Evolutionary conservation across 768 basidiomycete genomes (phyloP).

Genomic region (Tricholoma sp.): DNA sequence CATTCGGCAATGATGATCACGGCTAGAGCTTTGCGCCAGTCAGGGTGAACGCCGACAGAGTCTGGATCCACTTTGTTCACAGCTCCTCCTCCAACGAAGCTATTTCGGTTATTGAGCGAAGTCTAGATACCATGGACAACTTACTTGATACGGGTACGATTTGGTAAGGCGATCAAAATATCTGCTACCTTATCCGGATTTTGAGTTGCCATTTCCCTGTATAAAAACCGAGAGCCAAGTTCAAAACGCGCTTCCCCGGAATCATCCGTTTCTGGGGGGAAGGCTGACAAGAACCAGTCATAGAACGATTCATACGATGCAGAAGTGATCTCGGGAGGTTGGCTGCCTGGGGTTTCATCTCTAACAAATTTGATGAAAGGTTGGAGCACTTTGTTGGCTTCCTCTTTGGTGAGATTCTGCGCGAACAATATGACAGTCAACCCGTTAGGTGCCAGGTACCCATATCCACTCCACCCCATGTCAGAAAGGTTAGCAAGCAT

Average conservation of each 20-base stretch:
- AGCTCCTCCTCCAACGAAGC: conserved; percentile 39
- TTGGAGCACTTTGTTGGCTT: background rate
- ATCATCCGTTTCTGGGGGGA: background rate
- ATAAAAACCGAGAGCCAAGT: background rate
- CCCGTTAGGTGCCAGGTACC: background rate
- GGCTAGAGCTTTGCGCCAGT: conserved; percentile 38
- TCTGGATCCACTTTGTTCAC: conserved; percentile 31
- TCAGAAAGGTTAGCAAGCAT: background rate
- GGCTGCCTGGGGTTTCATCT: background rate
- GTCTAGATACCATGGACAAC: no score
- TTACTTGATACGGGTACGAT: conserved; percentile 6
- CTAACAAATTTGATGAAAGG: background rate
- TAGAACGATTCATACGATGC: conserved; percentile 10
- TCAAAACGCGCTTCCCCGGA: background rate
- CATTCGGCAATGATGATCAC: conserved; percentile 15
- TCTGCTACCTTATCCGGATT: conserved; percentile 1
- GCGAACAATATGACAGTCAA: background rate
- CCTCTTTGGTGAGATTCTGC: background rate
- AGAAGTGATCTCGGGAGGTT: background rate
- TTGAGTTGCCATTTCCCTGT: background rate
- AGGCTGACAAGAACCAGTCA: background rate
- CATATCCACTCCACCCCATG: background rate
- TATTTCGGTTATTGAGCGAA: no score
- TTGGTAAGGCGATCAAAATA: background rate
- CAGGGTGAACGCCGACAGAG: conserved; percentile 39